Evolutionary conservation across 208 protist genomes (phyloP).

Genomic region (Acanthamoeba culbertsoni): DNA sequence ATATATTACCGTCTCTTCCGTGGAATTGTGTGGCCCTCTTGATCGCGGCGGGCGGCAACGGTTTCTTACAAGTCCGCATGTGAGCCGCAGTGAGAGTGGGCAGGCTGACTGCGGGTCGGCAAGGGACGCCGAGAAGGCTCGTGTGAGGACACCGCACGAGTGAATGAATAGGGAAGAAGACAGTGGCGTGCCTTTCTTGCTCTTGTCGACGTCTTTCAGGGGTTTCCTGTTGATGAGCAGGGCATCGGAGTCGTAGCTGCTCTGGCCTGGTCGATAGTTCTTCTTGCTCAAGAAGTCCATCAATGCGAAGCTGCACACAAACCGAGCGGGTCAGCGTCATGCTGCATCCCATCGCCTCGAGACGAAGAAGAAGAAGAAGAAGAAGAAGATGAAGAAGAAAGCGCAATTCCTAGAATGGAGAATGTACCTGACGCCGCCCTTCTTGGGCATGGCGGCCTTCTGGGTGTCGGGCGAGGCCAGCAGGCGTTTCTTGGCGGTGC

Average conservation of each 20-base stretch:
- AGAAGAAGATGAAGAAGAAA: not conserved
- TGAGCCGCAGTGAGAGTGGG: not conserved
- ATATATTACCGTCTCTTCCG: constrained; percentile 5
- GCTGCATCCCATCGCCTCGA: not conserved
- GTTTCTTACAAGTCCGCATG: not conserved
- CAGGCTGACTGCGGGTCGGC: not conserved
- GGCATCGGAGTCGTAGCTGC: not conserved
- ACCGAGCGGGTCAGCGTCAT: not conserved
- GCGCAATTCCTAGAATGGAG: not conserved
- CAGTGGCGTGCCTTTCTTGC: not conserved
- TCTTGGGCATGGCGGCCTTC: constrained; percentile 30
- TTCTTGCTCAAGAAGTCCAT: constrained; percentile 37
- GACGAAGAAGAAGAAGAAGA: not conserved
- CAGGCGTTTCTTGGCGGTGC: not conserved
- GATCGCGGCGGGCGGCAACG: not conserved
- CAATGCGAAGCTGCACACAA: constrained; percentile 11
- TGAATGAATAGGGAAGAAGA: not conserved
- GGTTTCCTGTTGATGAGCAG: constrained; percentile 2
- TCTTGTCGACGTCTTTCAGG: constrained; percentile 10
- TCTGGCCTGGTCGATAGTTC: not conserved
- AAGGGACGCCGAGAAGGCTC: too few species aligned
- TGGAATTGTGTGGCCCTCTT: constrained; percentile 25
- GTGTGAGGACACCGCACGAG: not conserved
- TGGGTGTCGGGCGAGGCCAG: not conserved
- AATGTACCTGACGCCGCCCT: constrained; percentile 22